Base-by-base conservation (phyloP, 1,139 yeast species). In the Yamadazyma kanchanaburiensis region DNA sequence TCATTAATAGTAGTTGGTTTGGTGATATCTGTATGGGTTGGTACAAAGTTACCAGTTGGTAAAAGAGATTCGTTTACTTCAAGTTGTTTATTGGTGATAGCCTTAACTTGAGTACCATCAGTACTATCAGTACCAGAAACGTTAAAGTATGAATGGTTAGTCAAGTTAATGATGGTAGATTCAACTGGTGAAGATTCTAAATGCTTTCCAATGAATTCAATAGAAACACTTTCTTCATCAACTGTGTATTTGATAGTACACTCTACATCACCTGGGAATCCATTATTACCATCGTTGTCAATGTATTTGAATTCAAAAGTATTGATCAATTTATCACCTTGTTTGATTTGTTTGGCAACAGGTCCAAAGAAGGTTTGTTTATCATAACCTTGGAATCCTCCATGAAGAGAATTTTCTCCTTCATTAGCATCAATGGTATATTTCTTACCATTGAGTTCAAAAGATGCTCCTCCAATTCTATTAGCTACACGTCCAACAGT, bases 401-500 rank as follows among this genome's bases (percentile, higher is more conserved):
- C 79, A 34, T 67, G 74, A 26, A 78, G 60, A 22, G 76, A 64
- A 28, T 63, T 60, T 5, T 37, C 39, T 18, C 55, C 55, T 37
- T 73, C 74, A 49, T 74, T 75, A 20, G 57, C 46, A 6, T 63
- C 60, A 31, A 77, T 51, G 14, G 57, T 49, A 45, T 61, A 70
- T 12, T 52, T 46, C 32, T 55, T 47, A 3, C 73, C 77, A 30
- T 62, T 58, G 13, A 76, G 44, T 15, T 45, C 40, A 40, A 77
- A 62, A 31, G 49, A 42, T 15, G 76, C 80, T 17, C 62, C 60
- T 19, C 64, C 58, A 34, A 80, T 69, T 40, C 87, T 62, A 52
- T 80, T 80, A 34, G 85, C 84, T 35, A 62, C 71, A 32, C 86
- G 64, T 15, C 87, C 87, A 22, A 78, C 70, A 13, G 81, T 73